Conservation (phyloP, 2,329 filamentous ascomycete genomes). For the Bertia moriformis region DNA sequence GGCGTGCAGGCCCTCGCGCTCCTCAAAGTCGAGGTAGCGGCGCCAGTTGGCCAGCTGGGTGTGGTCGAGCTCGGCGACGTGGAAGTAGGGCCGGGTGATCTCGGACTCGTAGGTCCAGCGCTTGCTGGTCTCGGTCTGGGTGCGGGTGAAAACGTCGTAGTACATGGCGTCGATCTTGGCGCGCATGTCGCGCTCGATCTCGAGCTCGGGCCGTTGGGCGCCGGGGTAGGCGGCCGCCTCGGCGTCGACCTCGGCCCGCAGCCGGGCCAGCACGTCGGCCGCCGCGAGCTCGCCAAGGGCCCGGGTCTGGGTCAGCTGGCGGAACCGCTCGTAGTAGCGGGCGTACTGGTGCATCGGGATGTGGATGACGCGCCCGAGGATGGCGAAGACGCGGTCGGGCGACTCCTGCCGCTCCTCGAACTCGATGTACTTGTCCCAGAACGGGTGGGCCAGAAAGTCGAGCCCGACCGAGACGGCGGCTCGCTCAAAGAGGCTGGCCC, state of each 20-base stretch:
- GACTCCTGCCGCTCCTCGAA: slow-evolving; percentile 85
- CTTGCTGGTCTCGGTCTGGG: slow-evolving; percentile 76
- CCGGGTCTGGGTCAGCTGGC: slow-evolving; percentile 56
- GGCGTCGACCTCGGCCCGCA: slow-evolving; percentile 58
- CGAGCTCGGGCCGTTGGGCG: slow-evolving; percentile 50
- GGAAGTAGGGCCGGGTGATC: slow-evolving; percentile 92
- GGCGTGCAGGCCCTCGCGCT: slow-evolving; percentile 62
- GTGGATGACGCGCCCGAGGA: slow-evolving; percentile 68
- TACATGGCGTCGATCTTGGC: slow-evolving; percentile 67
- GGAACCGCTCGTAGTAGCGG: slow-evolving; percentile 84
- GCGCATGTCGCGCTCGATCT: slow-evolving; percentile 72
- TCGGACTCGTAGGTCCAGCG: slow-evolving; percentile 91
- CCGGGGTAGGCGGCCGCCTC: slow-evolving; percentile 39
- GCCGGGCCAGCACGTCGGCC: slow-evolving; percentile 49
- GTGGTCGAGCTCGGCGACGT: slow-evolving; percentile 82
- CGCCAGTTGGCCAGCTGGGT: slow-evolving; percentile 78
- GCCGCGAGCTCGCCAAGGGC: slow-evolving; percentile 62
- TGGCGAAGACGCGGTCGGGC: slow-evolving; percentile 69
- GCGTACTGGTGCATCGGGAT: slow-evolving; percentile 94
- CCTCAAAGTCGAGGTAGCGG: slow-evolving; percentile 93
- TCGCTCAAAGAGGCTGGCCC: slow-evolving; percentile 83
- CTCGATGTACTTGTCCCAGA: slow-evolving; percentile 98
- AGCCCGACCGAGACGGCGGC: slow-evolving; percentile 72
- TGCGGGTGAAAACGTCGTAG: slow-evolving; percentile 65
- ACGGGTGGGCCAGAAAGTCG: slow-evolving; percentile 85